These are phyloP conservation scores for Hanseniaspora uvarum DNA, from an alignment of 1,139 yeast genomes.

Conservation along the genomic window DNA sequence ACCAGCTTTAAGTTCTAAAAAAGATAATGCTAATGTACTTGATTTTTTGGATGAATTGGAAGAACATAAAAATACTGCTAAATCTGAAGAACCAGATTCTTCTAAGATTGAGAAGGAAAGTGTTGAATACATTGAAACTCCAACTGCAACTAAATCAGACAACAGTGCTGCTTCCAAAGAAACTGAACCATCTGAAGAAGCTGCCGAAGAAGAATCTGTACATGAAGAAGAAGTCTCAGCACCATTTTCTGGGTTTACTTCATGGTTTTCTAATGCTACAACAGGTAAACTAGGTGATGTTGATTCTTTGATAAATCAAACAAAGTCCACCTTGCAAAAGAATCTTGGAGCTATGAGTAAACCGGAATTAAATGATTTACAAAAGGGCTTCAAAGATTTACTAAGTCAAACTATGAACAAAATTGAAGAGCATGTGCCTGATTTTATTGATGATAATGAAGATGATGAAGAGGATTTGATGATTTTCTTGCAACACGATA, in stretches of 20 bases:
- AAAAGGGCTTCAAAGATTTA: conserved; percentile 13
- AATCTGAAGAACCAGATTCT: conserved; percentile 15
- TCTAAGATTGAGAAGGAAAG: conserved; percentile 10
- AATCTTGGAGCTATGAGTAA: conserved; percentile 21
- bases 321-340: conserved; percentile 17
- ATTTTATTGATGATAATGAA: conserved; percentile 17
- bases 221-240: conserved; percentile 26
- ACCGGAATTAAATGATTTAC: conserved; percentile 11
- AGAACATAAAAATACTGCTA: conserved; percentile 29
- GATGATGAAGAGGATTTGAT: conserved; percentile 58
- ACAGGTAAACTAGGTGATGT: conserved; percentile 20
- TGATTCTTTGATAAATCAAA: conserved; percentile 18
- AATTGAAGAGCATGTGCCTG: conserved; percentile 16
- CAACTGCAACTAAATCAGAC: not conserved
- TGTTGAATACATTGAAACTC: conserved; percentile 19
- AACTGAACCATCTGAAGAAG: conserved; percentile 6
- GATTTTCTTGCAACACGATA: conserved; percentile 74
- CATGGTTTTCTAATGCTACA: conserved; percentile 55
- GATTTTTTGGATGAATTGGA: conserved; percentile 81
- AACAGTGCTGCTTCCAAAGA: not conserved
- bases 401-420: conserved; percentile 11
- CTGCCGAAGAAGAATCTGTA: conserved; percentile 22
- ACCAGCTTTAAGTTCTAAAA: conserved; percentile 29
- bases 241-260: conserved; percentile 59
- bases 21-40: conserved; percentile 61